Percentiles rank a stretch among this genome's conserved stretches.
phyloP scores from a whole-genome alignment of 2,329 filamentous ascomycete genomes.

The Coniochaeta sp. region DNA sequence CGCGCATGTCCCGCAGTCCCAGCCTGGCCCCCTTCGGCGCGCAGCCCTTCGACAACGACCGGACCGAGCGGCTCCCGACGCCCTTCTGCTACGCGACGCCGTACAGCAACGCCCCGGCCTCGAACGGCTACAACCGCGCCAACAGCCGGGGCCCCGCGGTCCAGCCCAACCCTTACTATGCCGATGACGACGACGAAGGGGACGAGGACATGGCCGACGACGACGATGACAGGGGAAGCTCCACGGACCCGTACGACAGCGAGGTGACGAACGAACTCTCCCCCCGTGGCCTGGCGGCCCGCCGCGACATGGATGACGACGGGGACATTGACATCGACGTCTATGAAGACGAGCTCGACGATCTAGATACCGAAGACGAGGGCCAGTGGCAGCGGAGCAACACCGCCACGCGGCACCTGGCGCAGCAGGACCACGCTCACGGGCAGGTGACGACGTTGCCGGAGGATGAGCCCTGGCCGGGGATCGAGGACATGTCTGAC shows the following conservation, averaged over 20 bases:
- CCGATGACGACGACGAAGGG: constrained; percentile 22
- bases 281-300: neutral
- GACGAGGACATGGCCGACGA: constrained; percentile 12
- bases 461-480: constrained; percentile 50
- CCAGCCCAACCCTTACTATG: constrained; percentile 12
- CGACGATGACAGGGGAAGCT: constrained; percentile 12
- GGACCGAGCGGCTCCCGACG: constrained; percentile 33
- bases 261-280: constrained; percentile 27
- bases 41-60: constrained; percentile 24
- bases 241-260: constrained; percentile 18
- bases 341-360: constrained; percentile 22
- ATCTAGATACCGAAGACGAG: constrained; percentile 20
- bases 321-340: constrained; percentile 19
- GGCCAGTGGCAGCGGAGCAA: neutral
- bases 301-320: constrained; percentile 14
- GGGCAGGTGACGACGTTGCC: constrained; percentile 20
- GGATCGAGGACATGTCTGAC: constrained; percentile 46
- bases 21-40: constrained; percentile 30
- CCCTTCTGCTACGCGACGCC: constrained; percentile 72
- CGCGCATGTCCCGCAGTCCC: constrained; percentile 22
- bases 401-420: constrained; percentile 3
- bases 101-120: constrained; percentile 51
- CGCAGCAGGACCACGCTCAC: constrained; percentile 4
- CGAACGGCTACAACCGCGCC: constrained; percentile 15
- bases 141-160: constrained; percentile 13